Evolutionary conservation across 306 rosid species (phyloP), one percentile per base, ranked within the genome.

Genomic region (Cicer chorassanicum): DNA sequence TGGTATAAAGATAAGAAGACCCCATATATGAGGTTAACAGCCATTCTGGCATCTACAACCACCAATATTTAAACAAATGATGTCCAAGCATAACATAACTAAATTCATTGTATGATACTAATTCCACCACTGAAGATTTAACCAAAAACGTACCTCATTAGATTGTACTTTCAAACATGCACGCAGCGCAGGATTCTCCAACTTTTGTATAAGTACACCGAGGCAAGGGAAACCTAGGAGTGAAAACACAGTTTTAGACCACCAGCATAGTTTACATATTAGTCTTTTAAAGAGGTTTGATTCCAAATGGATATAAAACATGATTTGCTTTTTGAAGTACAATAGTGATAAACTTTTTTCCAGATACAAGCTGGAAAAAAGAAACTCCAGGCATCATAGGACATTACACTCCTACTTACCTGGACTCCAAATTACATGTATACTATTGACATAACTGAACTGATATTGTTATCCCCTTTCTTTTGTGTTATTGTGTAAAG

Each of bases 171-270:
- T 88, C 80, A 94, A 79, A 84, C 91, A 85, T 14, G 91, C 96
- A 64, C 95, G 91, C 66, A 94, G 70, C 9, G 87, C 95, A 68
- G 99, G 99, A 87, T 94, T 94, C 87, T 92, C 99, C 83, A 94
- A 82, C 93, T 94, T 94, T 72, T 94, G 99, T 87, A 94, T 81
- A 82, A 94, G 87, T 34, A 94, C 89, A 1, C 99, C 99, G 64
- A 94, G 96, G 87, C 88, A 90, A 80, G 99, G 98, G 75, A 94
- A 94, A 80, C 98, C 98, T 94, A 82, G 19, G 67, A 83, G 62
- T 65, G 41, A 81, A 79, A 73, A 42, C 49, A 69, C 36, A 39
- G 64, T 70, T 63, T 63, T 55, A 74, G 63, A 70, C 65, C 38
- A 19, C 18, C 74, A 41, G 39, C 59, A 16, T 46, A 78, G 63